Evolutionary conservation across 176 grass and related monocot genomes (phyloP), one percentile per base, ranked within the genome.

Genomic region (Oryza coarctata): DNA sequence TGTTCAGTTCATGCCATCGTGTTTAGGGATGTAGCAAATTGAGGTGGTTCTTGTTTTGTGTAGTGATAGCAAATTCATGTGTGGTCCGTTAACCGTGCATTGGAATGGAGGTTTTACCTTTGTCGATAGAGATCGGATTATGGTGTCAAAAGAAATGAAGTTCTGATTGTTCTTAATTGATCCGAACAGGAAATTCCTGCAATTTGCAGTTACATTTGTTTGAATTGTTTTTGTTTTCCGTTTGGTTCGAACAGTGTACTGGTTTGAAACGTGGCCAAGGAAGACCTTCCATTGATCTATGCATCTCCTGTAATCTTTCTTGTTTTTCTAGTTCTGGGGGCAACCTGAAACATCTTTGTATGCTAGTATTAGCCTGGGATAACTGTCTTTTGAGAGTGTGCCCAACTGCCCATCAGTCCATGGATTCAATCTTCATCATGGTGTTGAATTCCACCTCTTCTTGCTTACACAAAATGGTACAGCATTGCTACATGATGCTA

Each of bases 311-410:
- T 1, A 74, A 11, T 4, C n/a, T 47, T 84, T 31, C 11, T 25
- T 70, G 22, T 70, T 26, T 44, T 20, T n/a, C 0, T 81, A 3
- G 1, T 62, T 76, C 6, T 3, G 22, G 31, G 7, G 14, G 31
- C 63, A 14, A 62, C 79, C 49, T 87, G 38, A 87, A 70, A 68
- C 45, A 55, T 57, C 20, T 20, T 50, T 33, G 7, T 9, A 62
- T 39, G 13, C 4, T 25, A 62, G 5, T 25, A 4, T 69, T 81
- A 4, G 22, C 62, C 39, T 31, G 13, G 3, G 14, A 38, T 63
- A 27, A 12, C 7, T 29, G 17, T 41, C 20, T 49, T 76, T 30
- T 10, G 22, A 26, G 22, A 70, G 20, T 36, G 47, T 55, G 18
- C n/a, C n/a, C n/a, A n/a, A n/a, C n/a, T 55, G 38, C 9, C 49